phyloP scores from a whole-genome alignment of 192 early-diverging fungal species.

The Linnemannia zychae region DNA sequence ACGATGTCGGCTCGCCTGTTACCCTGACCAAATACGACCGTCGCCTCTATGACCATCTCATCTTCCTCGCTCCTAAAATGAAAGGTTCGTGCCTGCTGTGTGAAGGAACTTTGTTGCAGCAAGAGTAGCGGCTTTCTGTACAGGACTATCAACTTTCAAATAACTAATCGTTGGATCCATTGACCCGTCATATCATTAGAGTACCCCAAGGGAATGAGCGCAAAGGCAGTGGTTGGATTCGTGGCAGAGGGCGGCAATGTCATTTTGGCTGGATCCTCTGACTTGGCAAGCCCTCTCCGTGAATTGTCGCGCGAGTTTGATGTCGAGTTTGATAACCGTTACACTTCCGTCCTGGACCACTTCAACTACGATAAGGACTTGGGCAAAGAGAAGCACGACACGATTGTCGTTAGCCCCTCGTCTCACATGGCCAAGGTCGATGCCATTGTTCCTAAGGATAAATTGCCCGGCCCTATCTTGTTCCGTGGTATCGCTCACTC shows the following conservation, averaged over 20 bases:
- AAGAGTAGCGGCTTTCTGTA: background rate
- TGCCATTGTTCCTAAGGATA: constrained; percentile 58
- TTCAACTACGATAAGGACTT: constrained; percentile 62
- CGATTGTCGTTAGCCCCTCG: constrained; percentile 65
- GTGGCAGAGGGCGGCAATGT: constrained; percentile 94
- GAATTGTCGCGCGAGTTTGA: constrained; percentile 93
- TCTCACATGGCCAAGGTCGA: constrained; percentile 55
- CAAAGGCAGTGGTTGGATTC: constrained; percentile 82
- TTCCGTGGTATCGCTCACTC: constrained; percentile 87
- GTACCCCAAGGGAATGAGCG: constrained; percentile 64
- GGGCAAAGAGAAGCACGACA: constrained; percentile 63
- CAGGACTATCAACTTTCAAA: background rate
- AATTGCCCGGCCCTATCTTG: constrained; percentile 66
- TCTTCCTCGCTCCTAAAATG: constrained; percentile 84
- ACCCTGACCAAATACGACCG: constrained; percentile 71
- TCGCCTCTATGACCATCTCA: constrained; percentile 83
- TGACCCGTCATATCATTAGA: constrained; percentile 27
- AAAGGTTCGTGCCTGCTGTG: constrained; percentile 60
- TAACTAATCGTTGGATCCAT: background rate
- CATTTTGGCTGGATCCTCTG: constrained; percentile 76
- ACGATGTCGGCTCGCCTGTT: constrained; percentile 65
- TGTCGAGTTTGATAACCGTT: constrained; percentile 83
- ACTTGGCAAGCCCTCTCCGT: constrained; percentile 76
- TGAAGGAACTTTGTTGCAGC: background rate
- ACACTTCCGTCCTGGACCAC: constrained; percentile 81